phyloP scores from a whole-genome alignment of 805 yeast genomes.

The Candida alai region DNA sequence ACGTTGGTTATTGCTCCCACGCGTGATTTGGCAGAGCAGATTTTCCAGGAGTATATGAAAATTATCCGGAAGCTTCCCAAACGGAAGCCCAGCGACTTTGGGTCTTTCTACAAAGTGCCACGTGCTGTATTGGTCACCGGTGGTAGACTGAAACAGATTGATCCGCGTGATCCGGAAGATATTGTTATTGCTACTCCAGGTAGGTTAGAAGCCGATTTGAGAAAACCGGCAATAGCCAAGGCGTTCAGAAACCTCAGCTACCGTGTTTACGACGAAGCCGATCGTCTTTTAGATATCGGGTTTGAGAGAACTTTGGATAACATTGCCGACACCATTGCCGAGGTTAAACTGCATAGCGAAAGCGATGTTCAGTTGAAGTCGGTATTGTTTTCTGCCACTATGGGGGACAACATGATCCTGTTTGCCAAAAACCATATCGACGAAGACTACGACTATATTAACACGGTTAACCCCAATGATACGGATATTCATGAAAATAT shows the following conservation, averaged over 20 bases:
- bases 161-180: conserved; percentile 39
- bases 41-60: conserved; percentile 58
- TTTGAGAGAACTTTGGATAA: conserved; percentile 63
- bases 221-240: conserved; percentile 39
- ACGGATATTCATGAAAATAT: conserved; percentile 76
- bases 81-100: conserved; percentile 14
- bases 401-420: conserved; percentile 59
- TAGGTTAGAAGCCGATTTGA: conserved; percentile 62
- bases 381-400: conserved; percentile 84
- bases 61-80: conserved; percentile 25
- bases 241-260: conserved; percentile 54
- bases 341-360: conserved; percentile 20
- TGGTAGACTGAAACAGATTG: conserved; percentile 44
- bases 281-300: conserved; percentile 77
- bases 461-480: conserved; percentile 70
- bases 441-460: conserved; percentile 53
- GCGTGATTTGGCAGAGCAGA: conserved; percentile 85
- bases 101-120: too few species aligned
- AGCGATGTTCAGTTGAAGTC: conserved; percentile 48
- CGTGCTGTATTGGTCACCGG: conserved; percentile 61
- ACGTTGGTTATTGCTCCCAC: conserved; percentile 82
- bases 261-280: conserved; percentile 88
- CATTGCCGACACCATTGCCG: conserved; percentile 49
- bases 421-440: conserved; percentile 63
- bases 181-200: conserved; percentile 90